A percentile compares a stretch with the other conserved stretches of the same genome.
Evolutionary conservation across 129 eudicot species (phyloP).

Genomic region (Flaveria brownii): DNA sequence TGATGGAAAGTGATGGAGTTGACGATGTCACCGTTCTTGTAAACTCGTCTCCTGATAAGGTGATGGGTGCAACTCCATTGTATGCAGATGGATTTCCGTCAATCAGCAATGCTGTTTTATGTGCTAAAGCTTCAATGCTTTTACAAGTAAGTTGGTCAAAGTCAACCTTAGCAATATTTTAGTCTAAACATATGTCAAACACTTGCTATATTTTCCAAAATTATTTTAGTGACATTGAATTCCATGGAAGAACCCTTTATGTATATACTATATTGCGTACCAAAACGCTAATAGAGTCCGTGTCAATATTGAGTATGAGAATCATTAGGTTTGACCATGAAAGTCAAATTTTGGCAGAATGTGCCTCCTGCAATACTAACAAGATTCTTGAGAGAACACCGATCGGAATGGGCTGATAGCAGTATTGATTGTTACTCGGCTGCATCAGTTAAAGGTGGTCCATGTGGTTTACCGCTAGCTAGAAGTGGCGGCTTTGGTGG

Average conservation of each 20-base stretch:
- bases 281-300: background rate
- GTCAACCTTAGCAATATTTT: constrained; percentile 15
- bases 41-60: constrained; percentile 71
- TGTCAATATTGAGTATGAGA: background rate
- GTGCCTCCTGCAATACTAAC: constrained; percentile 94
- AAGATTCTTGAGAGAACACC: constrained; percentile 85
- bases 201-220: background rate
- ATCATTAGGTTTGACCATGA: constrained; percentile 6
- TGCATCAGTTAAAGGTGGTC: constrained; percentile 78
- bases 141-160: constrained; percentile 61
- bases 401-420: constrained; percentile 98
- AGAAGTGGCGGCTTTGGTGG: constrained; percentile 78
- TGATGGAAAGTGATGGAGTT: constrained; percentile 79
- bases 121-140: constrained; percentile 96
- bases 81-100: constrained; percentile 79
- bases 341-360: constrained; percentile 50
- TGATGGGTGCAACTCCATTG: constrained; percentile 58
- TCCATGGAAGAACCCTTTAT: background rate
- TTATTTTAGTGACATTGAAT: background rate
- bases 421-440: constrained; percentile 89
- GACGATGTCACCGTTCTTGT: constrained; percentile 83
- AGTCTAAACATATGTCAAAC: background rate
- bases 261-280: background rate
- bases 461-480: constrained; percentile 69
- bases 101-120: constrained; percentile 64